Evolutionary conservation across 345 rosid species (phyloP), one percentile per base, ranked within the genome.

Genomic region (Lagerstroemia speciosa): DNA sequence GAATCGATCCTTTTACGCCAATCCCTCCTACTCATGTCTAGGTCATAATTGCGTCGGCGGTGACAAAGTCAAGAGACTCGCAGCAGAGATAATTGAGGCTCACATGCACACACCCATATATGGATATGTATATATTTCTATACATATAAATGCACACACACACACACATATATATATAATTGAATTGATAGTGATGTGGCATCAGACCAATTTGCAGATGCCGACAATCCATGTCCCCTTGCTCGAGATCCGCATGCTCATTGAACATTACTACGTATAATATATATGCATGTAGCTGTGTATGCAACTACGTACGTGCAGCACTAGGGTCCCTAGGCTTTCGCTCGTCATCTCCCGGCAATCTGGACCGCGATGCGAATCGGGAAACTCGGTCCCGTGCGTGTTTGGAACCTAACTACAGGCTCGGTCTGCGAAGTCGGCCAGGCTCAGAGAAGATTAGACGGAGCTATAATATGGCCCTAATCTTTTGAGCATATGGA

Each of bases 211-310:
- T 73, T 61, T 73, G 68, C 72, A 70, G n/a, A n/a, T 70, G 71
- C 81, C 81, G 79, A 75, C 81, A 68, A 45, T 48, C 40, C 40
- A 62, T 69, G 77, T 77, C 64, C 38, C 15, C 31, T 46, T 48
- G 46, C 72, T 38, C 37, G 55, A 26, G 33, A 32, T 40, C 37
- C 26, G 37, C 45, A 50, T 30, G 36, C 22, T 34, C 38, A 1
- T 53, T 34, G 19, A 52, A 34, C 20, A 34, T 52, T 33, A 20
- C 11, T 38, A 48, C 20, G 55, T 48, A 5, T 5, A 48, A 6
- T 17, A 5, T 48, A 19, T 19, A 3, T 48, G 55, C 24, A 19
- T 48, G 55, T 48, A 24, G 6, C 4, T 43, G 19, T 16, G 53
- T 48, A 17, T 19, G n/a, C n/a, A 48, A 19, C 2, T 3, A 14